Percentiles rank a stretch among this genome's conserved stretches.
Conservation (phyloP, 2,329 filamentous ascomycete species). For the Neonectria faginata region DNA sequence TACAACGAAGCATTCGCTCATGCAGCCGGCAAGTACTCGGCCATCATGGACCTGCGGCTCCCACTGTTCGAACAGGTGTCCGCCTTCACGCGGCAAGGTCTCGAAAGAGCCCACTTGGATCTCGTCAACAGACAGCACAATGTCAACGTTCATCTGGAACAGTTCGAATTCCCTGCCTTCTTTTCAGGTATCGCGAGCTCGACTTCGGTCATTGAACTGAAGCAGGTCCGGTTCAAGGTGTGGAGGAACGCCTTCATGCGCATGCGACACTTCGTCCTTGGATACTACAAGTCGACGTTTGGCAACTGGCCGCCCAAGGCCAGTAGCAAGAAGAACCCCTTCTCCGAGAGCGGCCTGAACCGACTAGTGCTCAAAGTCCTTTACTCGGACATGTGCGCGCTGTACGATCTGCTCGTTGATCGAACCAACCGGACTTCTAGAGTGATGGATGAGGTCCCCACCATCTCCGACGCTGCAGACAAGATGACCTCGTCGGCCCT, state of each 20-base stretch:
- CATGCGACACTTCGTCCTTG: conserved; percentile 79
- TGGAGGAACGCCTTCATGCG: conserved; percentile 82
- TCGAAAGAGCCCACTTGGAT: conserved; percentile 86
- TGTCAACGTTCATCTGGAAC: conserved; percentile 78
- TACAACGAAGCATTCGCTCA: conserved; percentile 95
- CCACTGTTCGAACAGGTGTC: conserved; percentile 79
- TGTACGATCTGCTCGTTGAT: conserved; percentile 92
- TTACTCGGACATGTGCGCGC: conserved; percentile 84
- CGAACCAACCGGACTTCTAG: conserved; percentile 82
- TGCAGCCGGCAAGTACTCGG: conserved; percentile 85
- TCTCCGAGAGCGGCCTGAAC: conserved; percentile 88
- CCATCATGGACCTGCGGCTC: conserved; percentile 74
- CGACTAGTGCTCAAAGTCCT: conserved; percentile 83
- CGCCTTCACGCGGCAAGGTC: conserved; percentile 76
- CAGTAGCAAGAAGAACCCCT: conserved; percentile 89
- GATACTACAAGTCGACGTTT: conserved; percentile 71
- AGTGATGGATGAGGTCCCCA: conserved; percentile 74
- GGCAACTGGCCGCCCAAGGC: conserved; percentile 91
- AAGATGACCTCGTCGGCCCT: conserved; percentile 77
- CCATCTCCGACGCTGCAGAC: conserved; percentile 65
- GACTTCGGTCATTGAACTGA: conserved; percentile 80
- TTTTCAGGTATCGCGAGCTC: conserved; percentile 91
- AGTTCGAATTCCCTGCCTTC: conserved; percentile 91
- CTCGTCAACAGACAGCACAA: conserved; percentile 77
- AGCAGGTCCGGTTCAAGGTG: conserved; percentile 81